These are phyloP conservation scores for Puya raimondii DNA, from an alignment of 176 grass and related monocot genomes.

Conservation along the genomic window DNA sequence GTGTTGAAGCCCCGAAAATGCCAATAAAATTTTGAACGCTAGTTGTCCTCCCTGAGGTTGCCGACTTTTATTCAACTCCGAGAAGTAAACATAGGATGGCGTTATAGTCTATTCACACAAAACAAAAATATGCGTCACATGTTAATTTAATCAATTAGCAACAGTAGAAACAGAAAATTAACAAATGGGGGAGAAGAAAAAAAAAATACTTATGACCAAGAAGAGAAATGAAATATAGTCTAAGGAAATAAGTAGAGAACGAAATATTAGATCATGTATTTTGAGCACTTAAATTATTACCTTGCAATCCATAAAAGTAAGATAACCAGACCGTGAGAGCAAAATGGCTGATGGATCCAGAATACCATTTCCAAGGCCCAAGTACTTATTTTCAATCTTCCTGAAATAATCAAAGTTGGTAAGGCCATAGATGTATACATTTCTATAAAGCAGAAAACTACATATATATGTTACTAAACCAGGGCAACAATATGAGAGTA, in stretches of 20 bases:
- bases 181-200: not conserved
- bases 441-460: no score
- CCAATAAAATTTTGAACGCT: constrained; percentile 87
- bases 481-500: no score
- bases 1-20: constrained; percentile 88
- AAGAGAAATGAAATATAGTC: not conserved
- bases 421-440: not conserved
- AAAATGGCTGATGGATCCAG: constrained; percentile 91
- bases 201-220: not conserved
- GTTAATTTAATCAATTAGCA: not conserved
- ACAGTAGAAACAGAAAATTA: not conserved
- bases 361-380: constrained; percentile 92
- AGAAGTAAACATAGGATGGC: constrained; percentile 49
- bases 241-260: not conserved
- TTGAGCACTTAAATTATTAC: constrained; percentile 27
- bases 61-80: constrained; percentile 43
- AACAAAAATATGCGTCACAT: not conserved
- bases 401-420: constrained; percentile 26
- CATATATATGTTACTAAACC: no score
- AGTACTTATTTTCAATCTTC: constrained; percentile 81
- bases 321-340: constrained; percentile 68
- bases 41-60: constrained; percentile 26
- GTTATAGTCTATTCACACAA: constrained; percentile 48
- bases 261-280: constrained; percentile 15
- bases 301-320: constrained; percentile 93